Conservation (phyloP, 2,329 filamentous ascomycete genomes). For the Aureobasidium sp. region DNA sequence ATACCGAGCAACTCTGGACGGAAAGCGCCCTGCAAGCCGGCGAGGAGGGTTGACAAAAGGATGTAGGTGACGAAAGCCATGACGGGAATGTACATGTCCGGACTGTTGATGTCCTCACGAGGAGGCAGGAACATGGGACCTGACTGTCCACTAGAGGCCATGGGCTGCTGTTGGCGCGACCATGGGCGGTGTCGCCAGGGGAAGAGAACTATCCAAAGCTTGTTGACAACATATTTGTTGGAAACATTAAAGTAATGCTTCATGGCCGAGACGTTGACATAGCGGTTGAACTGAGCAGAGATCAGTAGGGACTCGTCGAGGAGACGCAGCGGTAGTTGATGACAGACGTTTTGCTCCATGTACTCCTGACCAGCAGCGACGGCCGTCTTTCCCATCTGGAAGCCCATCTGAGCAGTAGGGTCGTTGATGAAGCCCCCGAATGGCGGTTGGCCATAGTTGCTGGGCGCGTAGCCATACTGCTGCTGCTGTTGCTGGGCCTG, state of each 20-base stretch:
- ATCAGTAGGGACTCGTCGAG: neutral
- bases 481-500: constrained; percentile 53
- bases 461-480: constrained; percentile 19
- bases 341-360: constrained; percentile 82
- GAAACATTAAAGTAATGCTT: constrained; percentile 99
- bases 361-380: constrained; percentile 90
- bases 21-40: constrained; percentile 83
- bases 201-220: constrained; percentile 88
- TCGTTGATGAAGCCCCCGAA: constrained; percentile 96
- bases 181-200: constrained; percentile 97
- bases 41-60: constrained; percentile 81
- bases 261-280: constrained; percentile 83
- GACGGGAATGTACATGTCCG: constrained; percentile 98
- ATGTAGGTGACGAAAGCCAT: constrained; percentile 99
- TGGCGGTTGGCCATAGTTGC: constrained; percentile 44
- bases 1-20: constrained; percentile 88
- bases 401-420: constrained; percentile 87
- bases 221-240: constrained; percentile 92
- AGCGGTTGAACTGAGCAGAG: constrained; percentile 58
- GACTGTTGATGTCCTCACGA: constrained; percentile 91
- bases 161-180: constrained; percentile 75
- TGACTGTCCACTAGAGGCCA: constrained; percentile 44
- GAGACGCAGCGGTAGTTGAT: neutral
- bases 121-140: constrained; percentile 75
- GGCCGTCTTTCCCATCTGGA: constrained; percentile 87